Evolutionary conservation across 208 protist species (phyloP), one percentile per base, ranked within the genome.

Genomic region (Phytomonas sp.): DNA sequence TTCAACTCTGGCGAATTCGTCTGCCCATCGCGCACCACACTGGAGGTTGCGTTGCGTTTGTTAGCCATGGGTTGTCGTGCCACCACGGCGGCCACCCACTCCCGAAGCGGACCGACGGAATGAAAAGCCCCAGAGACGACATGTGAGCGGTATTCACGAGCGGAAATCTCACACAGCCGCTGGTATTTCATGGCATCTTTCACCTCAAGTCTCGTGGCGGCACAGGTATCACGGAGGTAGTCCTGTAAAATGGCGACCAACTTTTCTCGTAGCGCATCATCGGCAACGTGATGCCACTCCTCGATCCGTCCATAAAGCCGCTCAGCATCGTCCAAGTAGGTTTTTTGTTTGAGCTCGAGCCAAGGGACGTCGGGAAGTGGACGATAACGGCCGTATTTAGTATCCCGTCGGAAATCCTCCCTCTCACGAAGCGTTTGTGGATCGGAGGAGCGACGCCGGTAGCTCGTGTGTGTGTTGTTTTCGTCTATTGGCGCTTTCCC

Each of bases 301-400:
- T 96, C 88, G 64, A 93, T 96, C 23, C 91, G 75, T 20, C 91
- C 91, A 74, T 94, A 92, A 36, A 94, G 75, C 4, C 91, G 84
- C 76, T 96, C 91, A 6, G 91, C 91, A 68, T 96, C 91, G 68
- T 96, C 91, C 59, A 96, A 75, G 75, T 96, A 96, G 28, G 86
- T 93, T 66, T 80, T 76, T 36, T 72, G 70, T 67, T 88, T 89
- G 34, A 81, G 65, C 66, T 89, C 78, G 11, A 84, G 76, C 88
- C 91, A 96, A 67, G 88, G 88, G 20, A 75, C 79, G 56, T 87
- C 84, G 32, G 82, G 84, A 13, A 94, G 82, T 1, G 91, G 88
- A 31, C 88, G 78, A 34, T 82, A 70, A 34, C 84, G 81, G 5
- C 77, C 80, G 71, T 88, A 96, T 68, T 83, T 86, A 69, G 83